phyloP scores from a whole-genome alignment of 768 basidiomycete genomes.

The Terana coerulea region DNA sequence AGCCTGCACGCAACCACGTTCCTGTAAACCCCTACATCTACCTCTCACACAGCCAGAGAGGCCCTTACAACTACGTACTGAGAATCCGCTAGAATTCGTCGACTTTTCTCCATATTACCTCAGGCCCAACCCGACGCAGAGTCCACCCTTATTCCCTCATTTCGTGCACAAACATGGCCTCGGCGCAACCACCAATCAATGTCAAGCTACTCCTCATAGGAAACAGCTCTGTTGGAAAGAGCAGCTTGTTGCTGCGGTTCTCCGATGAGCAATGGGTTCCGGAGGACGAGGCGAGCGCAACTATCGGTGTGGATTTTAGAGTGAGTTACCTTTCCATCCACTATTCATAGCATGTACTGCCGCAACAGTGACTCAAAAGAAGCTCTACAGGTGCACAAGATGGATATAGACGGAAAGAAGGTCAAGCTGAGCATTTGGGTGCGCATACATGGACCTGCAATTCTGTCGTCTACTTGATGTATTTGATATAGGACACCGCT shows the following conservation, averaged over 20 bases:
- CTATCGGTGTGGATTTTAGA: constrained; percentile 82
- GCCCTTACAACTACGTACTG: no score
- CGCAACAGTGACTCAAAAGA: neutral
- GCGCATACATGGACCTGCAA: constrained; percentile 23
- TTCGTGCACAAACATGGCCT: constrained; percentile 8
- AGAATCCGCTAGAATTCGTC: no score
- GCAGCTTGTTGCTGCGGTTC: constrained; percentile 88
- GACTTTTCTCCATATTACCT: no score
- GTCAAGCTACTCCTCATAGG: constrained; percentile 84
- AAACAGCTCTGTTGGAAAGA: constrained; percentile 91
- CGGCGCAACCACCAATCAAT: constrained; percentile 44
- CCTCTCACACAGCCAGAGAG: no score
- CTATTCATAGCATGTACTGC: neutral
- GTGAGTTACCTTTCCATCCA: constrained; percentile 42
- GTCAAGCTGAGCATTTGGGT: constrained; percentile 98
- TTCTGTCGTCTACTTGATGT: neutral
- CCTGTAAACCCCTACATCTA: no score
- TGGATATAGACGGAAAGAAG: constrained; percentile 78
- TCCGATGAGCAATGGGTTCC: constrained; percentile 95
- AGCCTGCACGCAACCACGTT: no score
- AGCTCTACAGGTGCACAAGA: constrained; percentile 69
- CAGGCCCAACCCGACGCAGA: no score
- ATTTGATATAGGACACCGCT: constrained; percentile 83
- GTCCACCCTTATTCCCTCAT: neutral
- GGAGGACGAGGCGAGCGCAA: constrained; percentile 84